These are phyloP conservation scores for Lodderomyces theae DNA, from an alignment of 1,139 yeast genomes.

Conservation along the genomic window DNA sequence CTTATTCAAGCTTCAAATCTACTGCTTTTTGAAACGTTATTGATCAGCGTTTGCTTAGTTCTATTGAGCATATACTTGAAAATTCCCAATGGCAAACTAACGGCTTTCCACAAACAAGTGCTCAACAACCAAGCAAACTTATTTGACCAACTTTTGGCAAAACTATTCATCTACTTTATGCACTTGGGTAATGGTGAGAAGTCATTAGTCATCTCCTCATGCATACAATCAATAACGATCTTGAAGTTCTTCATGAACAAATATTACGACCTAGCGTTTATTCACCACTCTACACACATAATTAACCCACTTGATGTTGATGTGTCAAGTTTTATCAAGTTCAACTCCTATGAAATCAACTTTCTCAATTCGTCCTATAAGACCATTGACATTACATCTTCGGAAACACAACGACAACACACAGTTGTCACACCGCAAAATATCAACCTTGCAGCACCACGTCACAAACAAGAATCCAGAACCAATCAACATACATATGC, in stretches of 20 bases:
- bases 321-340: slow-evolving; percentile 13
- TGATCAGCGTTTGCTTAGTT: slow-evolving; percentile 32
- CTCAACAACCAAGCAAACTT: slow-evolving; percentile 34
- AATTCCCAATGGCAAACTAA: slow-evolving; percentile 10
- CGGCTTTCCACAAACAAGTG: slow-evolving; percentile 17
- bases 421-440: neutral
- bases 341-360: slow-evolving; percentile 27
- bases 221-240: slow-evolving; percentile 31
- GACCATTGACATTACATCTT: slow-evolving; percentile 23
- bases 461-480: neutral
- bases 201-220: slow-evolving; percentile 20
- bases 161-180: slow-evolving; percentile 17
- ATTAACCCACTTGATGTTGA: slow-evolving; percentile 7
- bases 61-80: slow-evolving; percentile 21
- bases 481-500: neutral
- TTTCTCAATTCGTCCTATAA: slow-evolving; percentile 25
- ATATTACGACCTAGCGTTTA: slow-evolving; percentile 12
- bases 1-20: neutral
- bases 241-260: slow-evolving; percentile 30
- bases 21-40: slow-evolving; percentile 20
- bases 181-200: slow-evolving; percentile 18
- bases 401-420: neutral
- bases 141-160: slow-evolving; percentile 26
- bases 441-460: neutral
- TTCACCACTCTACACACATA: neutral